Evolutionary conservation across 345 rosid species (phyloP), one percentile per base, ranked within the genome.

Genomic region (Lepidium didymum): DNA sequence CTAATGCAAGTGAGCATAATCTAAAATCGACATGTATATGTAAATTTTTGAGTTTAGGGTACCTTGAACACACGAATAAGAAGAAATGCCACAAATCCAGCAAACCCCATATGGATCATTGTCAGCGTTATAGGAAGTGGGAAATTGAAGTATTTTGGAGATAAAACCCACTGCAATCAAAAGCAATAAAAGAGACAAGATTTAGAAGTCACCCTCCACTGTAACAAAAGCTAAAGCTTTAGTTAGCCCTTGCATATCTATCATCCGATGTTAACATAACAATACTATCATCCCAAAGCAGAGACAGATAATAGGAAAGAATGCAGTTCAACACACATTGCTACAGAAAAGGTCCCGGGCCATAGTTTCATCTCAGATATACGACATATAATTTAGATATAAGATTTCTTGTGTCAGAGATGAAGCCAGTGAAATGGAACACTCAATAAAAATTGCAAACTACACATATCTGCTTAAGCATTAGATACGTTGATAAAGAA

Each of bases 41-140:
- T 33, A 16, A 35, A 5, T 31, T 11, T 57, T 35, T 50, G 47
- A 49, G 68, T 45, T 56, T 21, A 73, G 38, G 12, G 23, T 79
- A 91, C 99, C 99, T 89, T 89, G 81, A 94, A 85, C 27, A 94
- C 99, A 21, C 93, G 97, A 80, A 90, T 83, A 63, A 93, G 89
- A 53, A 90, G 72, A 69, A 90, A 88, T 3, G 97, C 85, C 53
- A 90, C 81, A 2, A 72, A 69, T 77, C 96, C 96, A 31, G 92
- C 82, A 73, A 93, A 90, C 13, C 86, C 96, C 97, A 90, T 90
- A 70, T 93, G 98, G 73, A 93, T 88, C 97, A 93, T 90, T 34
- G 96, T 91, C 59, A 93, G 89, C 19, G 97, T 85, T 50, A 93
- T 90, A 51, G 97, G 98, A 31, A 88, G 79, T 18, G 96, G 96